Percentiles rank a stretch among this genome's conserved stretches.
These are phyloP conservation scores for Viola odorata DNA, from an alignment of 345 rosid genomes.

Conservation along the genomic window DNA sequence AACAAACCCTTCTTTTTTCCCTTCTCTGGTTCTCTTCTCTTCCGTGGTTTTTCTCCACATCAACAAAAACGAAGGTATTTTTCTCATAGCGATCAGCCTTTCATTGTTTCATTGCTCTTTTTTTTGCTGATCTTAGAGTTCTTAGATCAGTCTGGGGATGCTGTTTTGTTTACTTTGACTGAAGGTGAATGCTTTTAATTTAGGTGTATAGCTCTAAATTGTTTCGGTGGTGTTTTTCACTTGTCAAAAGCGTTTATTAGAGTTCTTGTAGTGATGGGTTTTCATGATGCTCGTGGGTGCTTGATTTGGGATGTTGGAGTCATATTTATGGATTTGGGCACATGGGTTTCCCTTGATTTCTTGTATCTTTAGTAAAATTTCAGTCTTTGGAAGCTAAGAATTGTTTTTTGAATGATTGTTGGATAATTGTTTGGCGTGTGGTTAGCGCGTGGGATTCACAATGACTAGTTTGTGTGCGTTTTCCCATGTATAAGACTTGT, in stretches of 20 bases:
- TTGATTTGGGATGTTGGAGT: background rate
- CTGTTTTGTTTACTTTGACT: too few species aligned
- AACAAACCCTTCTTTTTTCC: background rate
- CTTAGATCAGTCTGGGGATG: too few species aligned
- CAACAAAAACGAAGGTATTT: constrained; percentile 3
- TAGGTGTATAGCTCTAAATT: too few species aligned
- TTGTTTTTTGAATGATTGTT: background rate
- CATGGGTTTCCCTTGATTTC: background rate
- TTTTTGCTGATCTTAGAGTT: background rate
- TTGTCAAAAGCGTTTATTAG: too few species aligned
- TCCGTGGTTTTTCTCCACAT: background rate
- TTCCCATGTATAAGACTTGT: too few species aligned
- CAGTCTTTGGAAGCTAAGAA: background rate
- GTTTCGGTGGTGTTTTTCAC: too few species aligned
- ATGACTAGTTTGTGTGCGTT: too few species aligned
- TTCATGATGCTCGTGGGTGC: too few species aligned
- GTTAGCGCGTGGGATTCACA: background rate
- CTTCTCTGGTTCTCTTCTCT: background rate
- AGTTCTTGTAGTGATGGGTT: background rate
- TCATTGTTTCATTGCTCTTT: background rate
- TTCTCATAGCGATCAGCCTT: background rate
- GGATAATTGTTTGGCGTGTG: background rate
- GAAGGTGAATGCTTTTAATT: too few species aligned
- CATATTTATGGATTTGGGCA: background rate
- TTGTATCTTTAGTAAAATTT: background rate